These are phyloP conservation scores for Biscogniauxia mediterranea DNA, from an alignment of 2,329 filamentous ascomycete genomes.

Conservation along the genomic window DNA sequence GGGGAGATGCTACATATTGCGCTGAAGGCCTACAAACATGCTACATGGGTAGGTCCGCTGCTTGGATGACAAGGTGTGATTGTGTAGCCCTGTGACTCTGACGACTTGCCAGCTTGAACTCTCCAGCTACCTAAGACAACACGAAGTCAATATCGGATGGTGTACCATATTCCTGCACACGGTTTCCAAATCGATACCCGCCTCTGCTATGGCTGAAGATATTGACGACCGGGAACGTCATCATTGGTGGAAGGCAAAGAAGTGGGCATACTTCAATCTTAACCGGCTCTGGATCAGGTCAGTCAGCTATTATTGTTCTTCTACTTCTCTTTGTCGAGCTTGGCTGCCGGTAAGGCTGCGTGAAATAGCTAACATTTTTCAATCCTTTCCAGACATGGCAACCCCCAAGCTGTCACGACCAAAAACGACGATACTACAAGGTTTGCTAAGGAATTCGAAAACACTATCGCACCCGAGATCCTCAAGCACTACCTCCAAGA, in stretches of 20 bases:
- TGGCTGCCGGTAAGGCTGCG: slow-evolving; percentile 4
- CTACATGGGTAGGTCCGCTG: slow-evolving; percentile 75
- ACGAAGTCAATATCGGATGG: slow-evolving; percentile 87
- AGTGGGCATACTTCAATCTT: slow-evolving; percentile 97
- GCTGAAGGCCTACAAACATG: slow-evolving; percentile 96
- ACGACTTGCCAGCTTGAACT: slow-evolving; percentile 71
- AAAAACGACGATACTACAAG: slow-evolving; percentile 74
- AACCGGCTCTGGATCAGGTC: slow-evolving; percentile 93
- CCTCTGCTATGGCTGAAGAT: slow-evolving; percentile 74
- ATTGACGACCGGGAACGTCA: slow-evolving; percentile 84
- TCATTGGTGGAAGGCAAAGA: slow-evolving; percentile 99
- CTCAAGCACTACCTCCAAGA: slow-evolving; percentile 91
- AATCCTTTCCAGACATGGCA: slow-evolving; percentile 86
- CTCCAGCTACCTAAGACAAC: slow-evolving; percentile 71
- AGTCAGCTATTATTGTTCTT: background rate
- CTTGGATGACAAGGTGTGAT: background rate
- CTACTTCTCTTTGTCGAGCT: no score
- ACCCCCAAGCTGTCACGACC: slow-evolving; percentile 72
- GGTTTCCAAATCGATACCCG: slow-evolving; percentile 79
- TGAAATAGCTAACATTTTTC: slow-evolving; percentile 28
- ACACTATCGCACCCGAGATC: slow-evolving; percentile 91
- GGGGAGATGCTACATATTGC: slow-evolving; percentile 95
- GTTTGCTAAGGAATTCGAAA: slow-evolving; percentile 88
- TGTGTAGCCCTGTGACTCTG: slow-evolving; percentile 3
- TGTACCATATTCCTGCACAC: slow-evolving; percentile 92